A percentile compares a stretch with the other conserved stretches of the same genome.
Conservation (phyloP, 169 alveolate species). For the Cyclospora cayetanensis region DNA sequence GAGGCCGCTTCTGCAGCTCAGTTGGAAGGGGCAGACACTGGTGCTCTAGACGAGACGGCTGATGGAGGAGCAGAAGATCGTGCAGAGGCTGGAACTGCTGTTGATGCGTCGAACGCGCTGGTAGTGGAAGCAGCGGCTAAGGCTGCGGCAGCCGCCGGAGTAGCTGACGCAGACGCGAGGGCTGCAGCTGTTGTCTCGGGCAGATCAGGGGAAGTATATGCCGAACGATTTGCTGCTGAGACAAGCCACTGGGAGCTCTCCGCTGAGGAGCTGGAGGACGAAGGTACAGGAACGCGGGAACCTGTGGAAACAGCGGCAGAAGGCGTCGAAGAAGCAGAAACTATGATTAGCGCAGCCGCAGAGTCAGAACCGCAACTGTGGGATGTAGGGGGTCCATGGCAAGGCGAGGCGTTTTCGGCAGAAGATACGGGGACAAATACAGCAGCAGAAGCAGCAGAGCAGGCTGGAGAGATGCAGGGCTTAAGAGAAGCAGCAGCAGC, state of each 20-base stretch:
- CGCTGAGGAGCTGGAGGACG: too few relatives aligned
- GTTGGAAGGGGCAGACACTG: not conserved
- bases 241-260: too few relatives aligned
- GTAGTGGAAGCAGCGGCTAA: not conserved
- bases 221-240: not conserved
- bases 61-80: not conserved
- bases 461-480: not conserved
- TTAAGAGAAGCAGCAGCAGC: not conserved
- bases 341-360: not conserved
- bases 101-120: not conserved
- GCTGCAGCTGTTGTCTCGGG: not conserved
- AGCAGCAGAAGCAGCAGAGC: not conserved
- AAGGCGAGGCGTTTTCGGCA: not conserved
- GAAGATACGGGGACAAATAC: not conserved
- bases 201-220: not conserved
- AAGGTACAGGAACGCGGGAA: too few relatives aligned
- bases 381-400: not conserved
- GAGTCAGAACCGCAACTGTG: not conserved
- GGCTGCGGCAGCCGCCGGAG: not conserved
- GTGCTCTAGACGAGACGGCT: not conserved
- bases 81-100: not conserved
- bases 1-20: not conserved
- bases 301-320: constrained; percentile 7
- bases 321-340: not conserved
- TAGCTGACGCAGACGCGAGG: not conserved